Conservation (phyloP, 495 filamentous ascomycete genomes). For the Penicillium taxi region DNA sequence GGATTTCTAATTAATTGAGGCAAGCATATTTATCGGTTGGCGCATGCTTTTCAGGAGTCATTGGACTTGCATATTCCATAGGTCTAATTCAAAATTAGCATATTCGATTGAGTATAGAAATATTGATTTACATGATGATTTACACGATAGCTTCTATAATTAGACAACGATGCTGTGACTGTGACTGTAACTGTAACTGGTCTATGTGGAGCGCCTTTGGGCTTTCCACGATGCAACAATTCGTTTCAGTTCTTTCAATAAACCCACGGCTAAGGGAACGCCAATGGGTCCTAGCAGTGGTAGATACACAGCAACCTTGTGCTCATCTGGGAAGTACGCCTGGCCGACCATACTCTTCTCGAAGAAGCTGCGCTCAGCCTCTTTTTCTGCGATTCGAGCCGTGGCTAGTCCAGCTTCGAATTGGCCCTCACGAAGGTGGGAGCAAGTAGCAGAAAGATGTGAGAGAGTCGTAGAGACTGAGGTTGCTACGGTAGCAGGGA, state of each 20-base stretch:
- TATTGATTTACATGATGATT: too few relatives aligned
- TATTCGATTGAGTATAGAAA: too few relatives aligned
- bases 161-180: too few relatives aligned
- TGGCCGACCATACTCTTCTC: slow-evolving; percentile 99
- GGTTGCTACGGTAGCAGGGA: slow-evolving; percentile 76
- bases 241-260: slow-evolving; percentile 69
- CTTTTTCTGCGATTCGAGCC: slow-evolving; percentile 74
- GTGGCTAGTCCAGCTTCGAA: slow-evolving; percentile 65
- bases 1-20: too few relatives aligned
- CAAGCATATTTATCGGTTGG: too few relatives aligned
- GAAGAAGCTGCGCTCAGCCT: slow-evolving; percentile 93
- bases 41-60: too few relatives aligned
- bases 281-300: slow-evolving; percentile 86
- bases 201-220: background rate
- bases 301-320: slow-evolving; percentile 96
- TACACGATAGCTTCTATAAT: too few relatives aligned
- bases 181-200: background rate
- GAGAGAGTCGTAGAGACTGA: slow-evolving; percentile 73
- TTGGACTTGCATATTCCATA: too few relatives aligned
- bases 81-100: too few relatives aligned
- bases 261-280: slow-evolving; percentile 76
- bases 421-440: slow-evolving; percentile 55
- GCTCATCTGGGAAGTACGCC: slow-evolving; percentile 95
- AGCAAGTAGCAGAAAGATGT: slow-evolving; percentile 69
- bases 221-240: slow-evolving; percentile 34